Conservation (phyloP, 495 filamentous ascomycete species). For the Ramalina peruviana region DNA sequence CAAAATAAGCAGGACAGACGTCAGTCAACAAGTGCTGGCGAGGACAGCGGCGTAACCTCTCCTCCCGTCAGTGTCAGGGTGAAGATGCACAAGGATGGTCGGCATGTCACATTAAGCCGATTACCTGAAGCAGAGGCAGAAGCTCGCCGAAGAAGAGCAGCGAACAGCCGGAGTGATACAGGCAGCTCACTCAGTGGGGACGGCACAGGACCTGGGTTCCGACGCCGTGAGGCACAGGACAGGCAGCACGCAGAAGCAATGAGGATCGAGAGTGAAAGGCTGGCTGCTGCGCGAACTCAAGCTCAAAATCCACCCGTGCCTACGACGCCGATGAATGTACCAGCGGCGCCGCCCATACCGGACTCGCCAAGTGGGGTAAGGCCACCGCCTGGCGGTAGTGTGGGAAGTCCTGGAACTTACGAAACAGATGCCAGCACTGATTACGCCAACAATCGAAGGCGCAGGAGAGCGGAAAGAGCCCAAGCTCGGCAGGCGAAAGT, state of each 20-base stretch:
- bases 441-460: slow-evolving; percentile 38
- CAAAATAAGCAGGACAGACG: slow-evolving; percentile 23
- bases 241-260: slow-evolving; percentile 36
- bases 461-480: slow-evolving; percentile 38
- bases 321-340: slow-evolving; percentile 3
- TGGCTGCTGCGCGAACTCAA: slow-evolving; percentile 15
- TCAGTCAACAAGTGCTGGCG: slow-evolving; percentile 15
- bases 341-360: slow-evolving; percentile 22
- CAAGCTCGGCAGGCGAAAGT: slow-evolving; percentile 33
- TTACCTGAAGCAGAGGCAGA: slow-evolving; percentile 71
- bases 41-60: slow-evolving; percentile 31
- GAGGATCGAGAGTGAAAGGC: slow-evolving; percentile 28
- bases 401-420: slow-evolving; percentile 29
- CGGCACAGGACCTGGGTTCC: slow-evolving; percentile 32
- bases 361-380: slow-evolving; percentile 24
- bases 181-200: slow-evolving; percentile 32
- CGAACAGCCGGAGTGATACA: slow-evolving; percentile 26
- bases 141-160: slow-evolving; percentile 28
- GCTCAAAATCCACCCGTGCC: slow-evolving; percentile 7
- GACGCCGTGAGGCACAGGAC: slow-evolving; percentile 37
- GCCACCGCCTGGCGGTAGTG: slow-evolving; percentile 27
- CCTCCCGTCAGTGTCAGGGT: slow-evolving; percentile 68
- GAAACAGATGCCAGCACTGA: slow-evolving; percentile 38
- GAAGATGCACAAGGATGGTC: slow-evolving; percentile 64
- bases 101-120: slow-evolving; percentile 66